Conservation (phyloP, 2,329 filamentous ascomycete species). For the Exserohilum turcica region DNA sequence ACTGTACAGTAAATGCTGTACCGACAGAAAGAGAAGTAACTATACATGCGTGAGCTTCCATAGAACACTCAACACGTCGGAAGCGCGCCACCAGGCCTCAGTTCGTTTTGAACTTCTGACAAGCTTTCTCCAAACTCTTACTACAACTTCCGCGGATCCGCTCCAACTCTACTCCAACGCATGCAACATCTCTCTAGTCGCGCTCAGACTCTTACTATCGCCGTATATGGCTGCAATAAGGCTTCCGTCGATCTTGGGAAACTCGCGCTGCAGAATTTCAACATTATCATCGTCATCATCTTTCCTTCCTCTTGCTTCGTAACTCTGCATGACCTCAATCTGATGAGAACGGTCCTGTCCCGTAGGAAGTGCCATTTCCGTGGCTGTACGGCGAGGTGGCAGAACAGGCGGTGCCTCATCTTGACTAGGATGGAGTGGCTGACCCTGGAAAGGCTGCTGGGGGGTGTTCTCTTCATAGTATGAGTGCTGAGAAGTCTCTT, state of each 20-base stretch:
- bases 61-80: too few relatives aligned
- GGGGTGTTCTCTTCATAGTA: constrained; percentile 8
- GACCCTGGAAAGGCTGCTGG: constrained; percentile 13
- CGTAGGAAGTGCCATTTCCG: constrained; percentile 49
- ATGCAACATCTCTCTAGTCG: constrained; percentile 53
- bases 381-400: constrained; percentile 37
- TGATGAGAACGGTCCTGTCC: constrained; percentile 51
- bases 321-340: constrained; percentile 51
- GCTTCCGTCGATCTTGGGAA: constrained; percentile 51
- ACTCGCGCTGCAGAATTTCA: constrained; percentile 50
- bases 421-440: constrained; percentile 4
- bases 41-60: not conserved
- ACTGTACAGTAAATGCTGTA: not conserved
- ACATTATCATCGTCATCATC: constrained; percentile 50
- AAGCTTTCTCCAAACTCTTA: not conserved
- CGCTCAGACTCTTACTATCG: constrained; percentile 49
- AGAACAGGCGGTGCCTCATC: constrained; percentile 29
- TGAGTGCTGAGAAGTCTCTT: constrained; percentile 12
- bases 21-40: not conserved
- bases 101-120: not conserved
- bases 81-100: not conserved
- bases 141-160: not conserved
- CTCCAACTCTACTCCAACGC: constrained; percentile 37
- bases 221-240: constrained; percentile 54
- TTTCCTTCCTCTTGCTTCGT: constrained; percentile 41